phyloP scores from a whole-genome alignment of 78 protist genomes.

The Thecamonas trahens region DNA sequence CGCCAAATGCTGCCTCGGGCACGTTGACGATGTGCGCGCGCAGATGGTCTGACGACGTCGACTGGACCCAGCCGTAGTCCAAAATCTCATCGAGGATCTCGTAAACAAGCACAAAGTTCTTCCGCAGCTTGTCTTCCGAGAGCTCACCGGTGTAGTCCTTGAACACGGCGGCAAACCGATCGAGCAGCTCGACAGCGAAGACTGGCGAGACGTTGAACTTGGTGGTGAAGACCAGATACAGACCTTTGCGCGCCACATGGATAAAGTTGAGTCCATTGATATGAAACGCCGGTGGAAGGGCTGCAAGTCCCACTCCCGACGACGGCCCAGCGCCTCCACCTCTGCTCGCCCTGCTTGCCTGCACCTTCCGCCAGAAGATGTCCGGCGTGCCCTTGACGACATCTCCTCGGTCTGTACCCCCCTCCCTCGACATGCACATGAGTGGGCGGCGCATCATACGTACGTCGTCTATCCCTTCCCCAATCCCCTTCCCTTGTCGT shows the following conservation, averaged over 20 bases:
- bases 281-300: not conserved
- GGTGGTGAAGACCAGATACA: conserved; percentile 70
- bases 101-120: conserved; percentile 80
- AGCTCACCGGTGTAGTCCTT: conserved; percentile 67
- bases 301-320: not conserved
- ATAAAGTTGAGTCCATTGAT: conserved; percentile 64
- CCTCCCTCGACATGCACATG: too few relatives aligned
- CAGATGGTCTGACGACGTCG: too few relatives aligned
- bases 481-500: too few relatives aligned
- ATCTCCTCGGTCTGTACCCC: conserved; percentile 49
- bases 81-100: conserved; percentile 85
- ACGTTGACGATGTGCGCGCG: too few relatives aligned
- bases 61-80: too few relatives aligned
- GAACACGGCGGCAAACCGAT: conserved; percentile 43
- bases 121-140: conserved; percentile 66
- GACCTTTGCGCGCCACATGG: conserved; percentile 40
- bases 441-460: too few relatives aligned
- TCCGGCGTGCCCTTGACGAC: conserved; percentile 37
- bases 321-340: not conserved
- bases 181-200: conserved; percentile 58
- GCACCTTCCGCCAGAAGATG: conserved; percentile 60
- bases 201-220: conserved; percentile 63
- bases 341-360: not conserved
- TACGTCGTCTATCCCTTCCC: too few relatives aligned
- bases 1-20: too few relatives aligned